phyloP scores from a whole-genome alignment of 1,284 basidiomycete species.

The Retiboletus fuscus region DNA sequence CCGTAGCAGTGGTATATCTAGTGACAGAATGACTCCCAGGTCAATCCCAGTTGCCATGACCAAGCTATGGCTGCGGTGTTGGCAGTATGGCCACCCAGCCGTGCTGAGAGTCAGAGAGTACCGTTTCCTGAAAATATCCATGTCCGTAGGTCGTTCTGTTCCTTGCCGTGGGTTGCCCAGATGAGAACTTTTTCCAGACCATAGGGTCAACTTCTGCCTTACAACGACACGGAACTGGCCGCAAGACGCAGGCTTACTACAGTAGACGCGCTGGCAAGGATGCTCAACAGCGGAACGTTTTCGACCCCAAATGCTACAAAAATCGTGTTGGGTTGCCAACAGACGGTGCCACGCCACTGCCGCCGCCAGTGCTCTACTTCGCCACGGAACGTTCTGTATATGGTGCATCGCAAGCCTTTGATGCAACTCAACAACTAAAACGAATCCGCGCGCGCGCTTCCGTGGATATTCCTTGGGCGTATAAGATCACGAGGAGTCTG shows the following conservation, averaged over 20 bases:
- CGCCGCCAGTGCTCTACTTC: neutral
- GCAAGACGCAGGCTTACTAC: too few species aligned
- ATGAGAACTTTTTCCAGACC: neutral
- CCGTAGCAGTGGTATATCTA: neutral
- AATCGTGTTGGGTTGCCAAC: neutral
- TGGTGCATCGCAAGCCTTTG: neutral
- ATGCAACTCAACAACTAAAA: neutral
- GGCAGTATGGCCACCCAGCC: neutral
- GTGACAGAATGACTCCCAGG: neutral
- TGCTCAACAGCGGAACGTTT: neutral
- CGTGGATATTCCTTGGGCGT: constrained; percentile 12
- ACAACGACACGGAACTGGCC: neutral
- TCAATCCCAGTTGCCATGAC: neutral
- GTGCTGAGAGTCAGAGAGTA: neutral
- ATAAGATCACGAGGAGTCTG: constrained; percentile 24
- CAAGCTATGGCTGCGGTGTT: neutral
- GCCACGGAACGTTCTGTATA: neutral
- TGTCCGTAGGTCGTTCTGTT: neutral
- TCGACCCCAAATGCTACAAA: neutral
- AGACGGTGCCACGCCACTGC: too few species aligned
- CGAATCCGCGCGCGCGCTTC: neutral
- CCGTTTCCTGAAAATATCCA: neutral
- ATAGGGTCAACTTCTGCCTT: neutral
- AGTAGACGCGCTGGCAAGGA: neutral
- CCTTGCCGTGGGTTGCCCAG: neutral